Conservation (phyloP, 768 basidiomycete species). For the Panaeolus papilionaceus region DNA sequence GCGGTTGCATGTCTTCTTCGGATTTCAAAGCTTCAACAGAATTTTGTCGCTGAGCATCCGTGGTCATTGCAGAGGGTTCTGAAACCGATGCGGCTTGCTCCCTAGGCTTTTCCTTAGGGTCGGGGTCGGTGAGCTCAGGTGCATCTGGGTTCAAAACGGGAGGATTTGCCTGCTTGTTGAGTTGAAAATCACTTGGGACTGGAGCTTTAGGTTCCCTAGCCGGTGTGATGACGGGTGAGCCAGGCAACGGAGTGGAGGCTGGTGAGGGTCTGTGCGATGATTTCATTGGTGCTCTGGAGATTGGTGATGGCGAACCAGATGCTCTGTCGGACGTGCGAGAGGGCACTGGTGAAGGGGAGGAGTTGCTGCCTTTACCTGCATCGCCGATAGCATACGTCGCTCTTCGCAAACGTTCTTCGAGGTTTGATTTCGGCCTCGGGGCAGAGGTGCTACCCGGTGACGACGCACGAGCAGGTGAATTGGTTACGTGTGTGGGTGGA, state of each 20-base stretch:
- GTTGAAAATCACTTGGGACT: constrained; percentile 13
- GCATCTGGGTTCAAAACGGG: not conserved
- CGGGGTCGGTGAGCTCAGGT: not conserved
- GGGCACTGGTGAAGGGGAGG: constrained; percentile 24
- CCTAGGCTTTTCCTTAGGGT: not conserved
- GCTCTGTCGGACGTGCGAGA: constrained; percentile 14
- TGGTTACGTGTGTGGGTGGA: constrained; percentile 33
- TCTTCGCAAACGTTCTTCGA: constrained; percentile 82
- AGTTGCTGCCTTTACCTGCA: constrained; percentile 44
- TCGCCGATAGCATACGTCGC: constrained; percentile 65
- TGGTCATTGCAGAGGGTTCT: not conserved
- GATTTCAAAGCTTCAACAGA: no score
- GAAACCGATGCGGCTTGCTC: not conserved
- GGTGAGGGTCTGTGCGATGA: constrained; percentile 37
- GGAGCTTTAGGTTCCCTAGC: constrained; percentile 19
- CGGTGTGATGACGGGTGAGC: constrained; percentile 39
- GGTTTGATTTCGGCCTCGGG: constrained; percentile 54
- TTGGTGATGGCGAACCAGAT: constrained; percentile 44
- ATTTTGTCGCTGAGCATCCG: not conserved
- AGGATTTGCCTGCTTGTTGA: constrained; percentile 8
- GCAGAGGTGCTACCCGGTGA: constrained; percentile 20
- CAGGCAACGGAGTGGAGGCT: constrained; percentile 49
- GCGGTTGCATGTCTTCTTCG: not conserved
- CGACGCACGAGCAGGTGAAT: constrained; percentile 21
- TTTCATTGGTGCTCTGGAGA: constrained; percentile 23